A percentile compares a stretch with the other conserved stretches of the same genome.
Evolutionary conservation across 2,329 filamentous ascomycete species (phyloP).

Genomic region (Graphium sp.): DNA sequence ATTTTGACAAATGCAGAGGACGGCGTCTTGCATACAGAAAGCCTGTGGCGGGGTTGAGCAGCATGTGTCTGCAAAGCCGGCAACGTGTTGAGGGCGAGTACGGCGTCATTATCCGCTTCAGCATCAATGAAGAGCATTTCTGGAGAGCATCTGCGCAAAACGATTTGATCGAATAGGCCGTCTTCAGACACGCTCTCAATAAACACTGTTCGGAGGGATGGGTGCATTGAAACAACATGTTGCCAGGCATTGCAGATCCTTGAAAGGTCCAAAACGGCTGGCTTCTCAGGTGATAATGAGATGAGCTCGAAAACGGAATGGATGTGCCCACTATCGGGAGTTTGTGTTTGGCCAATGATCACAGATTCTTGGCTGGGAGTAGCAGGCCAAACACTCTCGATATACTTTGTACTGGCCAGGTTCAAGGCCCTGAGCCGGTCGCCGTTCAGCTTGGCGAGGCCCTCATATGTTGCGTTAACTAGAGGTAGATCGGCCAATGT

Average conservation of each 20-base stretch:
- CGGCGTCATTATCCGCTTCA: slow-evolving; percentile 17
- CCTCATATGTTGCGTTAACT: slow-evolving; percentile 27
- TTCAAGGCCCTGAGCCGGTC: slow-evolving; percentile 21
- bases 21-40: slow-evolving; percentile 28
- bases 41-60: slow-evolving; percentile 27
- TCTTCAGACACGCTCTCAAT: slow-evolving; percentile 29
- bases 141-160: slow-evolving; percentile 27
- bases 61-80: slow-evolving; percentile 19
- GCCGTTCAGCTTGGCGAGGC: slow-evolving; percentile 23
- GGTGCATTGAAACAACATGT: slow-evolving; percentile 24
- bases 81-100: slow-evolving; percentile 20
- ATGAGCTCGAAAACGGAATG: slow-evolving; percentile 31
- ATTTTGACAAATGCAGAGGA: slow-evolving; percentile 27
- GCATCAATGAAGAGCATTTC: slow-evolving; percentile 36
- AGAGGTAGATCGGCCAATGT: slow-evolving; percentile 31
- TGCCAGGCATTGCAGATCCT: slow-evolving; percentile 32
- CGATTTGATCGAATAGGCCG: slow-evolving; percentile 30
- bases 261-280: slow-evolving; percentile 20
- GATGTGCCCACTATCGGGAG: slow-evolving; percentile 22
- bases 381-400: slow-evolving; percentile 30
- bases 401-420: slow-evolving; percentile 22
- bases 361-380: slow-evolving; percentile 31
- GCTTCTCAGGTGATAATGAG: slow-evolving; percentile 17
- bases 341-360: slow-evolving; percentile 24
- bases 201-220: slow-evolving; percentile 31